Evolutionary conservation across 2,329 filamentous ascomycete species (phyloP).

Genomic region (Botrytis paeoniae): DNA sequence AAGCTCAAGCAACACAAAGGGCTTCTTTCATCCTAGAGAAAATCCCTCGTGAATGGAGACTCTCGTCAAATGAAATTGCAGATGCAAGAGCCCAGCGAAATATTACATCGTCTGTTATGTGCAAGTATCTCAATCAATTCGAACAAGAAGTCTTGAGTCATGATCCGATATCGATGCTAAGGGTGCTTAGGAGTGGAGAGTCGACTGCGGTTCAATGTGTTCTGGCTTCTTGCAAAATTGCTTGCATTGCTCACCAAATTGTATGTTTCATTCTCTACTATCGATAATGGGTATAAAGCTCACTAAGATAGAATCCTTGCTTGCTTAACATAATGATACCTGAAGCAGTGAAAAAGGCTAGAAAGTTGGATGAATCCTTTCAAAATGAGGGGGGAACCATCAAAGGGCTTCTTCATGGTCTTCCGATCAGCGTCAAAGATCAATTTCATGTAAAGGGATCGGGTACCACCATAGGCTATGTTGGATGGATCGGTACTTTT

Average conservation of each 20-base stretch:
- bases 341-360: constrained; percentile 43
- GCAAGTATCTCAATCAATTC: constrained; percentile 12
- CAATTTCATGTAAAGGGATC: constrained; percentile 32
- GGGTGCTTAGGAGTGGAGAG: constrained; percentile 47
- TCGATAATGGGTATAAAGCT: background rate
- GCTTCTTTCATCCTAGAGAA: background rate
- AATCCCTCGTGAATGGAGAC: constrained; percentile 12
- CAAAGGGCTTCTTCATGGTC: constrained; percentile 38
- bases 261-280: constrained; percentile 38
- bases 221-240: constrained; percentile 50
- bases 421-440: constrained; percentile 42
- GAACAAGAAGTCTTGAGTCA: constrained; percentile 52
- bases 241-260: constrained; percentile 52
- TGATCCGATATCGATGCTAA: constrained; percentile 51
- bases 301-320: constrained; percentile 49
- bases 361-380: constrained; percentile 43
- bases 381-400: constrained; percentile 16
- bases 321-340: constrained; percentile 40
- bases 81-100: background rate
- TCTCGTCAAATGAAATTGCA: background rate
- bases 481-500: constrained; percentile 48
- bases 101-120: constrained; percentile 37
- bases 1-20: constrained; percentile 9
- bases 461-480: constrained; percentile 52
- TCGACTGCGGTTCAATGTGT: constrained; percentile 55